Base-by-base conservation (phyloP, 768 basidiomycete species). In the Lentinula sp. region DNA sequence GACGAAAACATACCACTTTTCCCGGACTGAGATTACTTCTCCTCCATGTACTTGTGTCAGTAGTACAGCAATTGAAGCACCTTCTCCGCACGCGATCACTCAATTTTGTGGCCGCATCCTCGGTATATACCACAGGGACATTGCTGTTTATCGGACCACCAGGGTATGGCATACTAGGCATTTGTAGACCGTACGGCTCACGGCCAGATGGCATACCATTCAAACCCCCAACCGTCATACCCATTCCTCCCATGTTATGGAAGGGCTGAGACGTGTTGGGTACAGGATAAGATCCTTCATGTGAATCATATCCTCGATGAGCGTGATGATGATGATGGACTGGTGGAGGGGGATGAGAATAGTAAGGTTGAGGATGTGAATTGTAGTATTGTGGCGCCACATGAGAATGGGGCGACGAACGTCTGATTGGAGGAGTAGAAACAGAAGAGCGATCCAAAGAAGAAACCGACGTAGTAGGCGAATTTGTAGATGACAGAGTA, bases 31-130 rank as follows among this genome's bases (percentile, higher is more conserved):
- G 80, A 67, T 88, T 90, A 15, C 84, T 85, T 62, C 90, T 74
- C 39, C 90, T 74, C 90, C 90, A 92, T 28, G 90, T 91, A 54
- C 86, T 87, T 36, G 91, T 91, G 64, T 92, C 90, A 13, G 90
- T 91, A 28, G 90, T 91, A 70, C 87, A 86, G 72, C 90, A 92
- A 70, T 92, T 92, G 81, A 88, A 91, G 72, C 90, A 92, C 51
- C 89, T 76, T 41, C 90, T 74, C 32, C 90, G 80, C 53, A 92
- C 86, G 43, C 88, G 80, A 69, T 91, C 88, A 68, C 84, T 87
- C 60, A 91, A 77, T 73, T 92, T 92, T 0, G 89, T 91, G 1
- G 88, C 82, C 0, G 90, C 90, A 65, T 92, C 90, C 71, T 90
- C 88, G 0, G 90, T 91, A 72, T 86, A 77, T 12, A 78, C 71